Evolutionary conservation across 352 stramenopile species (phyloP).

Genomic region (Globisporangium viniferum): DNA sequence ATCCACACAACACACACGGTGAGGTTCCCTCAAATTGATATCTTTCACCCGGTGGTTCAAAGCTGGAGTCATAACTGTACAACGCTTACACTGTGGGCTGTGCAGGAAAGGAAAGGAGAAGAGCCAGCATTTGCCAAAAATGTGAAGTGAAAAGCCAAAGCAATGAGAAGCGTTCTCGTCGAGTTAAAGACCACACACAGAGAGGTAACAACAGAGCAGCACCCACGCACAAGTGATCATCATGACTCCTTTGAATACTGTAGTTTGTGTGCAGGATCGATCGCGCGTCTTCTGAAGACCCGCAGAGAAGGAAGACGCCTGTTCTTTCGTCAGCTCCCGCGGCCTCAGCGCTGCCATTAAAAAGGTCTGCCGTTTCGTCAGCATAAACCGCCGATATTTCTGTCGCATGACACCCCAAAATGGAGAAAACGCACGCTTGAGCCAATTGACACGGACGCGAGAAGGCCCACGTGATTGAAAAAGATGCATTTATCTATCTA

Average conservation of each 20-base stretch:
- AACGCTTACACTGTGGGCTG: conserved; percentile 10
- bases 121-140: neutral
- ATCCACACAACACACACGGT: neutral
- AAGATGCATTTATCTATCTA: too few relatives aligned
- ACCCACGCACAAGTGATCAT: conserved; percentile 2
- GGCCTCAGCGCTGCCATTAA: neutral
- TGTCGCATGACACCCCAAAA: neutral
- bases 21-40: neutral
- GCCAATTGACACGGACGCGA: neutral
- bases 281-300: neutral
- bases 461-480: neutral
- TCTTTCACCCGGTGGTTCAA: neutral
- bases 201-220: neutral
- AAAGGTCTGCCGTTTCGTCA: neutral
- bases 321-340: neutral
- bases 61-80: neutral
- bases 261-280: neutral
- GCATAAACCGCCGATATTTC: neutral
- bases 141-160: neutral
- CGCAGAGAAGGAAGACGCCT: neutral
- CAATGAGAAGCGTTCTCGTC: neutral
- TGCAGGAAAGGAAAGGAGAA: neutral
- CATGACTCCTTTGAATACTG: neutral
- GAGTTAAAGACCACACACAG: neutral
- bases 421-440: neutral